Evolutionary conservation across 768 basidiomycete genomes (phyloP), one percentile per base, ranked within the genome.

Genomic region (Mycena kentingensis): DNA sequence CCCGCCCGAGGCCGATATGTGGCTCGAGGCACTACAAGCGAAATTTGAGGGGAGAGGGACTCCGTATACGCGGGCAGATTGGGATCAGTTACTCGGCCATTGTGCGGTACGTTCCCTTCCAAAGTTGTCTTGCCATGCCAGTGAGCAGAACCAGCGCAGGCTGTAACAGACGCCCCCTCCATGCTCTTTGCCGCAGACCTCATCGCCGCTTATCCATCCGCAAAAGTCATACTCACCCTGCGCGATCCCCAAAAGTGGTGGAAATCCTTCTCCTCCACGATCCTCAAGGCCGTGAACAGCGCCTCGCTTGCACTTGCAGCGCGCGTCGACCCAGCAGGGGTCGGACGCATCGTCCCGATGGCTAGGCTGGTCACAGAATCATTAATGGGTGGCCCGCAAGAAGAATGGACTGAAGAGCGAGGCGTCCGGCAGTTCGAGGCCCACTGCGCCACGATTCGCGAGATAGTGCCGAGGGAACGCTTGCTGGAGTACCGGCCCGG

Each of bases 401-500:
- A 38, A 41, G 25, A 10, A 45, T 35, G 42, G 19, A 37, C 51
- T 13, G 19, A 19, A 10, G 51, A 52, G 44, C 28, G 31, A 24
- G 51, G 44, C 26, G 41, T 46, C 36, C 37, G 29, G 25, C 51
- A 45, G 31, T 52, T 29, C 18, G 8, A 18, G 16, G 45, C 43
- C 18, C 32, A 49, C 37, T 52, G 46, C 29, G 44, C 37, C 11
- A 38, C 31, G 28, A 45, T 52, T 29, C 51, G 51, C n/a, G 15
- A 36, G 19, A 18, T 46, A 18, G 51, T 52, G 1, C 51, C 51
- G 21, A 34, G n/a, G 28, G 51, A 52, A 31, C 35, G 45, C 22
- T 37, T 52, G 8, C 51, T 52, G 36, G 45, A 52, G 24, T 52
- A 52, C 25, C 51, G 45, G 5, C 36, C 46, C 21, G 51, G 45